These are phyloP conservation scores for Pichia eremophila DNA, from an alignment of 805 yeast genomes.

Conservation along the genomic window DNA sequence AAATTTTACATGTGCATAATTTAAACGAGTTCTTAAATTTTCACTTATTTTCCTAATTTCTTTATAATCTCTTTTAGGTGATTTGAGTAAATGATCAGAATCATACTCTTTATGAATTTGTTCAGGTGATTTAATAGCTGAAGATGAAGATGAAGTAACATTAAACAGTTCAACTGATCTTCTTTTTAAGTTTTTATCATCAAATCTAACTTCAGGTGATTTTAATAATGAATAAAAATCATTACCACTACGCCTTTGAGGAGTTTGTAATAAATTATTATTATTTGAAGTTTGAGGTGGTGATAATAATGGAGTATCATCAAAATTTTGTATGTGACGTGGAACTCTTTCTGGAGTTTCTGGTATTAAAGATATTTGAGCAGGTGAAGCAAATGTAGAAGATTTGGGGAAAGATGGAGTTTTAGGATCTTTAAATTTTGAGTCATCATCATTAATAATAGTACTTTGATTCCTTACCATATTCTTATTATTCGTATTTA, in stretches of 20 bases:
- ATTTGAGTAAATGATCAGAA: slow-evolving; percentile 8
- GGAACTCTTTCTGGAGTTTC: slow-evolving; percentile 10
- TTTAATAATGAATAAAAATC: slow-evolving; percentile 28
- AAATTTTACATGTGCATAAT: slow-evolving; percentile 28
- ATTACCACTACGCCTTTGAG: slow-evolving; percentile 21
- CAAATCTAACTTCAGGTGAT: slow-evolving; percentile 24
- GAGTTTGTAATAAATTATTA: slow-evolving; percentile 13
- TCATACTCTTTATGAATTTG: slow-evolving; percentile 8
- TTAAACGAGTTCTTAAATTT: slow-evolving; percentile 27
- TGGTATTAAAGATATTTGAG: slow-evolving; percentile 25
- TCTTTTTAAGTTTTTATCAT: slow-evolving; percentile 16
- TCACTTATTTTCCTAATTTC: slow-evolving; percentile 29
- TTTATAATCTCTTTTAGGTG: slow-evolving; percentile 15
- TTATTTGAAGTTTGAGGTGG: slow-evolving; percentile 18
- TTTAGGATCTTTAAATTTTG: slow-evolving; percentile 13
- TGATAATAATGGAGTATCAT: slow-evolving; percentile 26
- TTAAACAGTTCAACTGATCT: slow-evolving; percentile 26
- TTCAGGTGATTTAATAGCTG: slow-evolving; percentile 19
- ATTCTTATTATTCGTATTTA: too few species aligned
- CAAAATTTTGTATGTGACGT: slow-evolving; percentile 11
- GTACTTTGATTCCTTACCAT: too few species aligned
- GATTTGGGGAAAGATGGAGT: slow-evolving; percentile 20
- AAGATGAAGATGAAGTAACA: too few species aligned
- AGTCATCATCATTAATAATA: background rate
- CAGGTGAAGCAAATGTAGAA: slow-evolving; percentile 11